Base-by-base conservation (phyloP, 306 rosid species). In the Mucuna pruriens region DNA sequence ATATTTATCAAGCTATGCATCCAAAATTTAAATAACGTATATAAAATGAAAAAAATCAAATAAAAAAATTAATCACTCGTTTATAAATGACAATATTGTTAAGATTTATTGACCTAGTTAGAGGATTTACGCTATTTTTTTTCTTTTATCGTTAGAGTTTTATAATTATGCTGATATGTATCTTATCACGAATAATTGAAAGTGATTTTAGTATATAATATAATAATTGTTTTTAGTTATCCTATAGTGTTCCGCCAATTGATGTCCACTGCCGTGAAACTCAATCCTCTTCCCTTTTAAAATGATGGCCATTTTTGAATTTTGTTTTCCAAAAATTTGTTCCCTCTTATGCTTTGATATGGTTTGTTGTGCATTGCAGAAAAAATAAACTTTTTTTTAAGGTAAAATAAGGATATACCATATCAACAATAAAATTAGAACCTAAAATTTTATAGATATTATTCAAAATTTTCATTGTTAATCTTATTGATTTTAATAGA, bases 161-260 rank as follows among this genome's bases (percentile, higher is more conserved):
- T 62, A 31, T 29, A 6, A 62, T 7, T 15, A 1, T 33, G 13
- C 2, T 33, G 3, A 65, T 36, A 9, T 12, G 16, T 39, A 19
- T 66, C 33, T 66, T 19, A 20, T 66, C 52, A 39, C 0, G 34
- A 17, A 39, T 40, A 20, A 40, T 67, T 22, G 34, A 39, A 67
- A 67, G 54, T 65, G 71, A 65, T 65, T 38, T 65, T 38, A 65
- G 71, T 65, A 65, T 17, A 17, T 17, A 10, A 19, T 65, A 9
- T 19, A 65, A 65, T 65, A 20, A 65, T 17, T 36, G 48, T 19
- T 65, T 65, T 65, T 65, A 64, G 26, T 65, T 19, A 36, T 34
- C 4, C 0, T 7, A 8, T 17, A 34, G 3, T 17, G 16, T 65
- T 65, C 26, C 2, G 15, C 29, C 71, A 17, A 36, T 34, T 34